Evolutionary conservation across 73 alveolate species (phyloP).

Genomic region (Tetrahymena malaccensis): DNA sequence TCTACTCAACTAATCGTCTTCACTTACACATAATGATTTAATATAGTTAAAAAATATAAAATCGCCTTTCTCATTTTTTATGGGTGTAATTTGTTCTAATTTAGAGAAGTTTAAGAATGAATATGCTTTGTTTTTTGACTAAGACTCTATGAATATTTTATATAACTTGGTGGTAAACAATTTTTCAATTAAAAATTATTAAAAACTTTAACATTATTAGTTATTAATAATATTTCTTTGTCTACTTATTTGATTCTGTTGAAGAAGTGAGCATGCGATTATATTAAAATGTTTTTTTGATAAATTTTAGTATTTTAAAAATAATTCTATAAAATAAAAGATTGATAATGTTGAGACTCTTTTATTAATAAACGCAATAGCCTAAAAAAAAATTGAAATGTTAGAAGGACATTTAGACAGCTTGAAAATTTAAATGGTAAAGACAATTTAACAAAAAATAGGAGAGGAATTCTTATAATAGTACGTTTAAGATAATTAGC

Average conservation of each 20-base stretch:
- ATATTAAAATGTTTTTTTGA: too few relatives aligned
- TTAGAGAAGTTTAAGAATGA: neutral
- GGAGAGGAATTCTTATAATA: neutral
- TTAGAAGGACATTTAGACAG: neutral
- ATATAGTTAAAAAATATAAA: neutral
- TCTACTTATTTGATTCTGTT: neutral
- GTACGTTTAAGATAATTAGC: neutral
- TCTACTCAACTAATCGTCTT: neutral
- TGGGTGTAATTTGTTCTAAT: neutral
- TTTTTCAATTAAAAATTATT: neutral
- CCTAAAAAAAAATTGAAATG: neutral
- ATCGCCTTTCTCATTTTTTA: neutral
- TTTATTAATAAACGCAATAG: neutral
- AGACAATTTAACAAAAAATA: neutral
- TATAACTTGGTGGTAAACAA: neutral
- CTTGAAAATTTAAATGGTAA: neutral
- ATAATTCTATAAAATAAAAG: neutral
- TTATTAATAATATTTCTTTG: neutral
- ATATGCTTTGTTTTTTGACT: neutral
- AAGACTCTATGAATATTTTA: neutral
- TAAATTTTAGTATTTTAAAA: neutral
- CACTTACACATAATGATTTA: neutral
- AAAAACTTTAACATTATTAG: too few relatives aligned
- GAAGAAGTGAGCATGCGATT: too few relatives aligned
- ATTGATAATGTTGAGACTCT: neutral